Base-by-base conservation (phyloP, 768 basidiomycete genomes). In the Mycena kentingensis region DNA sequence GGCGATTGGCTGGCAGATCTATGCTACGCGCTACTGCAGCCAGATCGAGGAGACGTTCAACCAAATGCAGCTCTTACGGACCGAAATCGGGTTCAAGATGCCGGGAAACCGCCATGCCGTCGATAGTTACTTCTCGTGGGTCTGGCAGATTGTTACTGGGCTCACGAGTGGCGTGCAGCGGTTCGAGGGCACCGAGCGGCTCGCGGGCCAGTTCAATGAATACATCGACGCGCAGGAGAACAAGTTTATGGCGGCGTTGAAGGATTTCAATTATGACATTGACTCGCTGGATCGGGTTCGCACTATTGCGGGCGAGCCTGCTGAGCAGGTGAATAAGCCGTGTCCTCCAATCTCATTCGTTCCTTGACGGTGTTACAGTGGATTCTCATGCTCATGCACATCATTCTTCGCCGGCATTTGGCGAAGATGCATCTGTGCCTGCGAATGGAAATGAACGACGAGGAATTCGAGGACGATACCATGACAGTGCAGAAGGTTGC, bases 1-100 rank as follows among this genome's bases (percentile, higher is more conserved):
- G 57, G 43, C 41, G 3, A 47, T 59, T 5, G 57, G 57, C 3
- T 59, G 57, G 57, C 57, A 59, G 35, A 51, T 59, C 2, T 55
- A 8, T 29, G 57, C 57, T 4, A 59, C 53, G 5, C 35, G 49
- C 24, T 59, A 55, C 16, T 54, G 52, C 35, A 44, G 25, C 3
- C 49, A 59, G 26, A 55, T 59, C 18, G 57, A 59, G 19, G 25
- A 55, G 11, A 55, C 55, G 25, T 59, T 51, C 26, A 26, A 34
- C 1, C 31, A 59, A 24, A 59, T 59, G 49, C 4, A 38, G 3
- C 24, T 55, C 5, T 13, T 59, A 1, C 38, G 46, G 13, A 24
- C 37, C 4, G 36, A 55, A 45, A 46, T 55, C 3, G 46, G 37
- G 3, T 19, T 49, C 6, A 39, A 32, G 22, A 59, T 59, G 57